Evolutionary conservation across 768 basidiomycete species (phyloP).

Genomic region (Lactifluus hygrophoroides): DNA sequence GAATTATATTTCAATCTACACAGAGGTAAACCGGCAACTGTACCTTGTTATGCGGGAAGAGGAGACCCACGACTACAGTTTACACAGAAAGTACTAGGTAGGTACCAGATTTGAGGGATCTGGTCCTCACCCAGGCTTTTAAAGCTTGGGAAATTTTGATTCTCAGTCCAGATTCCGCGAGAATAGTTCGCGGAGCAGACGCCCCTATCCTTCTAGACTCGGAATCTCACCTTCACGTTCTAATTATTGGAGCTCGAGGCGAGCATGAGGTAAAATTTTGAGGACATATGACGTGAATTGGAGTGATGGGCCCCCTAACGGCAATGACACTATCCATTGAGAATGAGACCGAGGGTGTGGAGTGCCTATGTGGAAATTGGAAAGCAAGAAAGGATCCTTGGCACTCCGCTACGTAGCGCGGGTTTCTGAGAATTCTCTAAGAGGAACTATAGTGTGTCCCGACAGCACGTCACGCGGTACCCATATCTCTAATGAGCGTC

Average conservation of each 20-base stretch:
- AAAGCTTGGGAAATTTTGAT: too few species aligned
- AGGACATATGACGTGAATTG: background rate
- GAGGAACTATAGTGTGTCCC: too few species aligned
- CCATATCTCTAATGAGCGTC: background rate
- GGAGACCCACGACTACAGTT: background rate
- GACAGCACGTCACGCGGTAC: too few species aligned
- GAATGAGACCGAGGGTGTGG: background rate
- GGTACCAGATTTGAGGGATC: background rate
- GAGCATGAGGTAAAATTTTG: background rate
- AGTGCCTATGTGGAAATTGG: background rate
- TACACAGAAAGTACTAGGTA: background rate
- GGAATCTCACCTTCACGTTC: background rate
- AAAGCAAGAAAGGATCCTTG: background rate
- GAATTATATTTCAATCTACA: background rate
- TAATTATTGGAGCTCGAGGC: background rate
- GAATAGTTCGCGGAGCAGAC: too few species aligned
- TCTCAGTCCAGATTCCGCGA: too few species aligned
- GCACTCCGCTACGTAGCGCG: background rate
- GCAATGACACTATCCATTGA: background rate
- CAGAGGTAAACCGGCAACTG: background rate
- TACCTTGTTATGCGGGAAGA: background rate
- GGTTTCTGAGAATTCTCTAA: too few species aligned
- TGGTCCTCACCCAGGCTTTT: too few species aligned
- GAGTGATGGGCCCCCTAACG: background rate
- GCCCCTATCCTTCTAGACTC: too few species aligned